Conservation (phyloP, 768 basidiomycete species). For the Leccinellum rugosiceps region DNA sequence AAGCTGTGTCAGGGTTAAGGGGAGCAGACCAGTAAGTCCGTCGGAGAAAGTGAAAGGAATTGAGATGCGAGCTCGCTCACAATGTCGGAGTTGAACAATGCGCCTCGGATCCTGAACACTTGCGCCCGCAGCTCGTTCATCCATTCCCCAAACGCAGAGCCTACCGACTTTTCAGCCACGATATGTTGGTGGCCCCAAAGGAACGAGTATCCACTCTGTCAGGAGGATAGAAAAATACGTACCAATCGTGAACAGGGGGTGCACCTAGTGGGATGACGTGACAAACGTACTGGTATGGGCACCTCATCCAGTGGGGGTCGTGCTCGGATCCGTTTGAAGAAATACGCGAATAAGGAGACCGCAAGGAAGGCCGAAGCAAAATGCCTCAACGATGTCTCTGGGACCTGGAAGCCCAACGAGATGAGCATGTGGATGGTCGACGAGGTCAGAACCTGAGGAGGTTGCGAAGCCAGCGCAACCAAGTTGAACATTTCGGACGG, state of each 20-base stretch:
- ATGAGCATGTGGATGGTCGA: background rate
- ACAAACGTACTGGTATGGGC: constrained; percentile 2
- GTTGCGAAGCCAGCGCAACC: background rate
- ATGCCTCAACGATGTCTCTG: background rate
- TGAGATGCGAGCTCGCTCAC: background rate
- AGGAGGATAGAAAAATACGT: background rate
- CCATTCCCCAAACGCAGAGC: background rate
- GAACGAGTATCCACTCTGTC: background rate
- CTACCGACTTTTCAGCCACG: constrained; percentile 3
- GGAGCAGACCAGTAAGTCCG: background rate
- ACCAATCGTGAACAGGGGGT: background rate
- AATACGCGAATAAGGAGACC: background rate
- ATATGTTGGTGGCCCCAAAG: constrained; percentile 8
- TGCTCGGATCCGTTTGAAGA: background rate
- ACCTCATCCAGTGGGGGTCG: background rate
- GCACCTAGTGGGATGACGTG: background rate
- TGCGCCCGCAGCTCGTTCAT: constrained; percentile 3
- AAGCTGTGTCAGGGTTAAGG: background rate
- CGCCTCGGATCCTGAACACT: constrained; percentile 4
- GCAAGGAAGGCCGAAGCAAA: background rate
- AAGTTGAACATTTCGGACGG: background rate
- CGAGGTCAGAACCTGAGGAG: background rate
- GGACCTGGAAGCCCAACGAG: background rate
- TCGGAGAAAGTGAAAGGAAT: background rate
- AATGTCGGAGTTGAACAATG: constrained; percentile 4